phyloP scores from a whole-genome alignment of 148 eudicot species.

The Dysphania ambrosioides region DNA sequence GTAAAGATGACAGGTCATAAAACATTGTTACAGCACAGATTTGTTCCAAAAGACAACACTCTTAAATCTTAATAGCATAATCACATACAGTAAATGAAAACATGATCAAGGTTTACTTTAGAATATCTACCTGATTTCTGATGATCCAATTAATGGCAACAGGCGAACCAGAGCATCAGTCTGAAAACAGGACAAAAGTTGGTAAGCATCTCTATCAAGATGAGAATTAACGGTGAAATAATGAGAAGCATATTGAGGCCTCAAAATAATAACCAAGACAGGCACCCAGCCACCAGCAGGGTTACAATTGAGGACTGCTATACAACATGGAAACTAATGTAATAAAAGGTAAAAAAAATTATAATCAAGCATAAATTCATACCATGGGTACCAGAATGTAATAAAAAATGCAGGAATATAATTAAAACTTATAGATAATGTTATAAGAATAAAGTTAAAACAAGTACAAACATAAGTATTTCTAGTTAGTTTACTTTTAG shows the following conservation, averaged over 20 bases:
- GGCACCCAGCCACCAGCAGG: neutral
- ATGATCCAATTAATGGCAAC: conserved; percentile 92
- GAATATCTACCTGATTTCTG: conserved; percentile 59
- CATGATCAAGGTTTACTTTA: neutral
- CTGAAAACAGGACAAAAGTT: conserved; percentile 38
- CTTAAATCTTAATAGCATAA: neutral
- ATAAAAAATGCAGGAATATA: neutral
- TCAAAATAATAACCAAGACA: neutral
- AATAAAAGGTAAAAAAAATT: neutral
- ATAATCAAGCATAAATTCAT: neutral
- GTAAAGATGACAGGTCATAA: neutral
- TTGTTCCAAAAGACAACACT: neutral
- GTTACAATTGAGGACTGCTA: neutral
- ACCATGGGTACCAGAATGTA: too few species aligned
- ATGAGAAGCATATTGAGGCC: neutral
- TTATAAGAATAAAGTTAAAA: neutral
- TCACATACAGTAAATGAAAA: neutral
- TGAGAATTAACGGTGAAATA: neutral
- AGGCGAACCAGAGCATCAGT: conserved; percentile 79
- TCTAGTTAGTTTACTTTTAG: neutral
- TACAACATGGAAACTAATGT: neutral
- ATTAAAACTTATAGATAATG: neutral
- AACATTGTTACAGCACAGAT: neutral
- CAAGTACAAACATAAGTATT: neutral
- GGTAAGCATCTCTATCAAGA: neutral